phyloP scores from a whole-genome alignment of 345 rosid genomes.

The Pugionium dolabratum region DNA sequence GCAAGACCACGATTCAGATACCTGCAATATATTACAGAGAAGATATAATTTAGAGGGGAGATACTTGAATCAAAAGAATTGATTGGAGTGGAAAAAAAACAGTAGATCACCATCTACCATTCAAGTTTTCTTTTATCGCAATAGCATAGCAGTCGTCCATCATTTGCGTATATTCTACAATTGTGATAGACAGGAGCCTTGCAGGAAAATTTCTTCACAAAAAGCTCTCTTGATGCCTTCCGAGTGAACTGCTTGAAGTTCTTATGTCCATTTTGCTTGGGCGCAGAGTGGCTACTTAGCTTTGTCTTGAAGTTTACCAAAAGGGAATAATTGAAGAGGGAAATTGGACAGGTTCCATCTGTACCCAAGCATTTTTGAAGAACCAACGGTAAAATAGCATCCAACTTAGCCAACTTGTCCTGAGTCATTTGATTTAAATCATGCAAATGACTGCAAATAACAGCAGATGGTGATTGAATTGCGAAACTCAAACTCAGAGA shows the following conservation, averaged over 20 bases:
- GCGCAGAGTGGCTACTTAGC: constrained; percentile 41
- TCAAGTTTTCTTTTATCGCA: constrained; percentile 90
- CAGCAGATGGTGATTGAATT: constrained; percentile 59
- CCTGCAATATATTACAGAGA: constrained; percentile 46
- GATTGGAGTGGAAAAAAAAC: constrained; percentile 14
- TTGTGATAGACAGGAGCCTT: constrained; percentile 96
- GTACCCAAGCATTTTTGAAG: constrained; percentile 75
- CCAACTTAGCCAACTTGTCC: constrained; percentile 46
- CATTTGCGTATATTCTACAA: constrained; percentile 91
- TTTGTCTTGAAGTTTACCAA: constrained; percentile 54
- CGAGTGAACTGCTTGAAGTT: constrained; percentile 54
- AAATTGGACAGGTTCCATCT: constrained; percentile 72
- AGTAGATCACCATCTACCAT: constrained; percentile 54
- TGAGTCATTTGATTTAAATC: constrained; percentile 50
- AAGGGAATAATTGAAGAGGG: constrained; percentile 71
- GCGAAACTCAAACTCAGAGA: constrained; percentile 44
- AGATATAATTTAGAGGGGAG: constrained; percentile 22
- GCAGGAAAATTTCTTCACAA: constrained; percentile 93
- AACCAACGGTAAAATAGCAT: constrained; percentile 48
- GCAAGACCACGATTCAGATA: constrained; percentile 76
- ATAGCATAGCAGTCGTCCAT: constrained; percentile 89
- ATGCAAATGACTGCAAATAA: constrained; percentile 71
- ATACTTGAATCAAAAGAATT: constrained; percentile 13
- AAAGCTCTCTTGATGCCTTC: constrained; percentile 76
- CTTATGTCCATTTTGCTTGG: constrained; percentile 57